phyloP scores from a whole-genome alignment of 2,329 filamentous ascomycete genomes.

The Alternaria ethzedia region DNA sequence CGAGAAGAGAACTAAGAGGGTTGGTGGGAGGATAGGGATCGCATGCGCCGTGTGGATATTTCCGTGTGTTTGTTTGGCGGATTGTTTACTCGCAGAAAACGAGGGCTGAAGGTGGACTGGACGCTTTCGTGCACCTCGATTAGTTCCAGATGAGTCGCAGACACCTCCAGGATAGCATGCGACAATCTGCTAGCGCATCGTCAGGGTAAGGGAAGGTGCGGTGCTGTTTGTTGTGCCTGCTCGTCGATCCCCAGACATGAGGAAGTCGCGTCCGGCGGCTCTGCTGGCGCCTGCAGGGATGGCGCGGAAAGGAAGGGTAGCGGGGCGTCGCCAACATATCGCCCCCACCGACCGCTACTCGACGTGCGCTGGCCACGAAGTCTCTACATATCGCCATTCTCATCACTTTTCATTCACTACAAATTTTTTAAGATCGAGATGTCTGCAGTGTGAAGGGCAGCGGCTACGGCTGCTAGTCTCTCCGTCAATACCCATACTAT shows the following conservation, averaged over 20 bases:
- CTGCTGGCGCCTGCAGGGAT: slow-evolving; percentile 17
- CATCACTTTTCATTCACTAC: slow-evolving; percentile 20
- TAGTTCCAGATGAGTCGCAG: neutral
- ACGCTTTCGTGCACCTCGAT: neutral
- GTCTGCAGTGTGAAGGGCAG: slow-evolving; percentile 52
- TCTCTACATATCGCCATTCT: slow-evolving; percentile 26
- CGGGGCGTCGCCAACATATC: slow-evolving; percentile 30
- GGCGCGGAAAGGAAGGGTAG: slow-evolving; percentile 17
- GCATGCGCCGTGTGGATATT: slow-evolving; percentile 8
- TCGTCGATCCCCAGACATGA: slow-evolving; percentile 10
- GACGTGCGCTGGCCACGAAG: slow-evolving; percentile 33
- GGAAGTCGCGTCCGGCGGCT: slow-evolving; percentile 31
- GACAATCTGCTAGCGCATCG: neutral
- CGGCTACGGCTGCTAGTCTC: slow-evolving; percentile 57
- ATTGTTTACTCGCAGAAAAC: slow-evolving; percentile 42
- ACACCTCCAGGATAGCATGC: neutral
- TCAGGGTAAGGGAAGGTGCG: slow-evolving; percentile 4
- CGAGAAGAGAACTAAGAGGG: neutral
- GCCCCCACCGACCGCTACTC: slow-evolving; percentile 31
- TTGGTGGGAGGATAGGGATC: neutral
- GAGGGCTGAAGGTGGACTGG: slow-evolving; percentile 18
- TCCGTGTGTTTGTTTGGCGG: slow-evolving; percentile 38
- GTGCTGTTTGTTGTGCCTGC: slow-evolving; percentile 21
- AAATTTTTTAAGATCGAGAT: slow-evolving; percentile 28
- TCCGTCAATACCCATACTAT: slow-evolving; percentile 33